Percentiles rank a stretch among this genome's conserved stretches.
Conservation (phyloP, 2,329 filamentous ascomycete species). For the Alternaria atra region DNA sequence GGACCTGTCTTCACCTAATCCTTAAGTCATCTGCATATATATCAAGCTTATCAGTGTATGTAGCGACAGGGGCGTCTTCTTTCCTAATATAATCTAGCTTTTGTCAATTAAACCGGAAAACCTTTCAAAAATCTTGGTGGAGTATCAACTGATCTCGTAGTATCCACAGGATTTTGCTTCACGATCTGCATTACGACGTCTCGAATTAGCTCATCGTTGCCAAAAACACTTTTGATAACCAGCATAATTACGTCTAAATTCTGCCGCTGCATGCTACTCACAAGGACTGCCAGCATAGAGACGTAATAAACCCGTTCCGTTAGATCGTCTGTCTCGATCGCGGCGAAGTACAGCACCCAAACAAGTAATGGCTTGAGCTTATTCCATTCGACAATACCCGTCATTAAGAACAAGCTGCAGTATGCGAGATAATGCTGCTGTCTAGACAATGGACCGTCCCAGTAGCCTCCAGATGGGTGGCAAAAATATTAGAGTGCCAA, state of each 20-base stretch:
- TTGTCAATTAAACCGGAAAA: too few relatives aligned
- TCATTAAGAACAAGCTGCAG: conserved; percentile 32
- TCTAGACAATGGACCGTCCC: conserved; percentile 39
- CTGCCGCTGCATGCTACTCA: conserved; percentile 31
- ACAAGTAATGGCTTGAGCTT: conserved; percentile 39
- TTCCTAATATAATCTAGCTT: too few relatives aligned
- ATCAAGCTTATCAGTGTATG: too few relatives aligned
- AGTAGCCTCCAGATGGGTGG: conserved; percentile 38
- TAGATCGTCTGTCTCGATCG: conserved; percentile 35
- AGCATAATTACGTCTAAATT: conserved; percentile 35
- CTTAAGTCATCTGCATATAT: too few relatives aligned
- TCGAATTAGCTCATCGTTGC: conserved; percentile 32
- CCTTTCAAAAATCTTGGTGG: conserved; percentile 11
- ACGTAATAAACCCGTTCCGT: conserved; percentile 37
- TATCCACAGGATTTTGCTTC: conserved; percentile 14
- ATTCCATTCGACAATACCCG: conserved; percentile 36
- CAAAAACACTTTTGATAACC: conserved; percentile 36
- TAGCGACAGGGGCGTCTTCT: too few relatives aligned
- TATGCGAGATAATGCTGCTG: conserved; percentile 30
- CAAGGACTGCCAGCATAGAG: conserved; percentile 37
- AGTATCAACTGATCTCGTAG: conserved; percentile 8
- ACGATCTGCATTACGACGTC: conserved; percentile 40
- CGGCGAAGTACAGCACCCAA: conserved; percentile 40
- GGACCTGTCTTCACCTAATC: too few relatives aligned
- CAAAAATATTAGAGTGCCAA: conserved; percentile 41